Base-by-base conservation (phyloP, 495 filamentous ascomycete species). In the Sporormia fimetaria region DNA sequence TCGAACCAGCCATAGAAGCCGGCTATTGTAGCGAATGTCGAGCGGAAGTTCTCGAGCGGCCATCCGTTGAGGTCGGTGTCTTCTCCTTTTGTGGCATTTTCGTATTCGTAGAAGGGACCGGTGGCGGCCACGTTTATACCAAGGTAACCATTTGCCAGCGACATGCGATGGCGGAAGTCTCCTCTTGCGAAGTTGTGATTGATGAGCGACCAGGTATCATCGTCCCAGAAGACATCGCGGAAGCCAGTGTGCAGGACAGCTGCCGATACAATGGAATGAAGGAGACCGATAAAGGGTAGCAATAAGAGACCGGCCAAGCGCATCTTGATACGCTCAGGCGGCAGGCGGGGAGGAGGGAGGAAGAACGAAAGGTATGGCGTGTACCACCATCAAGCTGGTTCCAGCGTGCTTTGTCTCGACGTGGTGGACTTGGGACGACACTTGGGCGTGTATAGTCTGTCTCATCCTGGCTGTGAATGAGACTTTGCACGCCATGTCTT, bases 1-100 rank as follows among this genome's bases (percentile, higher is more conserved):
- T 65, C 65, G 56, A 86, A 80, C 6, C 63, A 57, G 44, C 85
- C 70, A 43, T 69, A 86, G 57, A 87, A 87, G 0, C 82, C 82
- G 26, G 74, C 69, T 40, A 87, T 72, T 0, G 80, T 84, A 3
- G 78, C 75, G 56, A 87, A 83, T 1, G 76, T 71, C 52, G 83
- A 76, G 10, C 82, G 66, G 6, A 66, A 55, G 31, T 75, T 65
- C 60, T 75, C 83, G 11, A 87, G 57, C 5, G 82, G 82, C 82
- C 82, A 87, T 4, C 81, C 82, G 49, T 74, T 80, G 55, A 78
- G 76, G 18, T 38, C 37, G 30, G 57, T 56, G 10, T 44, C 55
- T 21, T 47, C 34, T 4, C 54, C 51, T 0, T 47, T 49, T 3
- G 21, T 35, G 29, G n/a, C n/a, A 4, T 26, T 27, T 40, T 82